Percentiles rank a stretch among this genome's conserved stretches.
Evolutionary conservation across 192 early-diverging fungal species (phyloP).

Genomic region (Ambispora gerdemannii): DNA sequence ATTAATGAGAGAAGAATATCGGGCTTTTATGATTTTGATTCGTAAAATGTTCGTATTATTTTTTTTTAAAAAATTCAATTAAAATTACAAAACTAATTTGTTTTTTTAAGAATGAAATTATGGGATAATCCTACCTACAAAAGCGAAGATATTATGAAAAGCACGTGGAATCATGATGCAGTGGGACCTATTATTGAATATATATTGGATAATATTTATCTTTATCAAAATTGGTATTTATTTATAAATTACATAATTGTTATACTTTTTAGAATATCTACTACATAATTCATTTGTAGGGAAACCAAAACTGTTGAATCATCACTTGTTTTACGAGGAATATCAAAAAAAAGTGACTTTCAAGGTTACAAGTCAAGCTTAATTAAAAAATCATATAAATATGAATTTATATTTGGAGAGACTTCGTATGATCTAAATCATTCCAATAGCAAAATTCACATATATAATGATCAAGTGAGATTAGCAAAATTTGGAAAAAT

Average conservation of each 20-base stretch:
- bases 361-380: neutral
- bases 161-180: neutral
- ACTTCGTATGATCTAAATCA: neutral
- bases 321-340: neutral
- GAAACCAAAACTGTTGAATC: neutral
- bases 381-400: neutral
- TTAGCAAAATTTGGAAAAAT: neutral
- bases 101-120: neutral
- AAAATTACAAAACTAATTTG: neutral
- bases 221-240: neutral
- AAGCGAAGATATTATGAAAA: neutral
- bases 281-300: neutral
- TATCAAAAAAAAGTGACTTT: neutral
- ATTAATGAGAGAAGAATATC: neutral
- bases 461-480: neutral
- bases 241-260: neutral
- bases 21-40: neutral
- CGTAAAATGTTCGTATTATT: neutral
- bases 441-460: neutral
- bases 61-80: neutral
- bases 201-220: neutral
- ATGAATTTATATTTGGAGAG: conserved; percentile 2
- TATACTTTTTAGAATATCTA: neutral
- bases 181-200: neutral
- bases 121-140: neutral